A percentile compares a stretch with the other conserved stretches of the same genome.
Conservation (phyloP, 768 basidiomycete species). For the Leccinum longicurvipes region DNA sequence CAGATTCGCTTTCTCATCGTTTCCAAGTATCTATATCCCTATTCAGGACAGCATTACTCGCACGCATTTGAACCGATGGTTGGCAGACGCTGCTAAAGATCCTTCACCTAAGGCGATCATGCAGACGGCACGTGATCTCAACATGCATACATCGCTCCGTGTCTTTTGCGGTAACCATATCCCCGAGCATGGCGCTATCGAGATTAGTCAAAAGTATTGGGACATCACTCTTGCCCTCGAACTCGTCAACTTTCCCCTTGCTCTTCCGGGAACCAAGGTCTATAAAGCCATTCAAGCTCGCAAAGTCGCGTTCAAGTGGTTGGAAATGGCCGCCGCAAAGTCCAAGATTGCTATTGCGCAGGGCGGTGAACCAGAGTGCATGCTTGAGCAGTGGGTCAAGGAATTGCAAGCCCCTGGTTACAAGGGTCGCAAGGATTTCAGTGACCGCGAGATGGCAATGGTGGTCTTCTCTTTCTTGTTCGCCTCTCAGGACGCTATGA, state of each 20-base stretch:
- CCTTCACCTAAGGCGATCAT: conserved; percentile 61
- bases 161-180: conserved; percentile 95
- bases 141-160: conserved; percentile 95
- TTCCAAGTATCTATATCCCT: conserved; percentile 68
- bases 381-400: conserved; percentile 90
- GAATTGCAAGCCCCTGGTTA: conserved; percentile 58
- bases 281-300: conserved; percentile 91
- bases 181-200: conserved; percentile 68
- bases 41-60: conserved; percentile 84
- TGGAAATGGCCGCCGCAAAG: conserved; percentile 72
- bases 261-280: conserved; percentile 94
- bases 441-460: conserved; percentile 94
- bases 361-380: conserved; percentile 78
- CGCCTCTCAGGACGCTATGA: conserved; percentile 97
- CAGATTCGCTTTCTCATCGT: background rate
- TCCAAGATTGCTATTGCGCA: conserved; percentile 81
- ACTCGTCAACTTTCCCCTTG: conserved; percentile 97
- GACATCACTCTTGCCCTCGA: conserved; percentile 91
- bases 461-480: conserved; percentile 96
- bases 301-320: conserved; percentile 78
- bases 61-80: conserved; percentile 73
- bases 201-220: conserved; percentile 96
- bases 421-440: conserved; percentile 85
- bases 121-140: conserved; percentile 89
- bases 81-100: conserved; percentile 49